phyloP scores from a whole-genome alignment of 1,284 basidiomycete species.

The Trichosporon ovoides region DNA sequence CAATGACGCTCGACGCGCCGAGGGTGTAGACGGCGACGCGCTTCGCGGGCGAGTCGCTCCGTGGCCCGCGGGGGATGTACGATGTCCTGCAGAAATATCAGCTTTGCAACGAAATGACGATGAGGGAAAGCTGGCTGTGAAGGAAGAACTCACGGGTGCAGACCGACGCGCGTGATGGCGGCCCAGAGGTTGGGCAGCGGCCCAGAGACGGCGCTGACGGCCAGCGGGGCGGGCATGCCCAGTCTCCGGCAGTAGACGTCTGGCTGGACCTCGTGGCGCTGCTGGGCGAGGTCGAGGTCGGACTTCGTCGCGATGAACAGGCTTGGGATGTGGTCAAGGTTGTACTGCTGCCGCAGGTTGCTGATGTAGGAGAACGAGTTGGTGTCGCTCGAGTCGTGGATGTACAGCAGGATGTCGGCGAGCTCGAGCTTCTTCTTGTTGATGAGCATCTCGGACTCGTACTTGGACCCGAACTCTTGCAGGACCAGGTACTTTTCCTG shows the following conservation, averaged over 20 bases:
- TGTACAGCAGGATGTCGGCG: constrained; percentile 90
- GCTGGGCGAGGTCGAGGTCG: constrained; percentile 90
- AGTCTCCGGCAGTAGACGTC: constrained; percentile 89
- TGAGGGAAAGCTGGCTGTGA: no score
- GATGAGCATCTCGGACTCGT: constrained; percentile 84
- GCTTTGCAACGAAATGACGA: no score
- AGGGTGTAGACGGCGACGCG: constrained; percentile 31
- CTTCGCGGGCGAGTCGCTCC: constrained; percentile 31
- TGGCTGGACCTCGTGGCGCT: constrained; percentile 97
- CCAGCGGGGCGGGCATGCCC: constrained; percentile 78
- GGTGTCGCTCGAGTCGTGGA: constrained; percentile 96
- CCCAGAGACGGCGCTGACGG: constrained; percentile 76
- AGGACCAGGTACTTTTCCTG: constrained; percentile 93
- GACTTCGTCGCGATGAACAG: constrained; percentile 99
- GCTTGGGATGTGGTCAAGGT: constrained; percentile 84
- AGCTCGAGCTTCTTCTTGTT: constrained; percentile 85
- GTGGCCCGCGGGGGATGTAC: constrained; percentile 41
- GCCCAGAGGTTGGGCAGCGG: constrained; percentile 47
- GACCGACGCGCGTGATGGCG: constrained; percentile 43
- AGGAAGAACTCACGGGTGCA: constrained; percentile 37
- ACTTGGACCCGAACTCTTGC: constrained; percentile 94
- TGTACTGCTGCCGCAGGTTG: constrained; percentile 96
- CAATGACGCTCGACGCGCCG: constrained; percentile 26
- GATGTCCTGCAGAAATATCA: no score
- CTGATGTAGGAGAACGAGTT: constrained; percentile 99